A percentile compares a stretch with the other conserved stretches of the same genome.
Conservation (phyloP, 31 red algal genomes). For the Odonthalia washingtoniensis region DNA sequence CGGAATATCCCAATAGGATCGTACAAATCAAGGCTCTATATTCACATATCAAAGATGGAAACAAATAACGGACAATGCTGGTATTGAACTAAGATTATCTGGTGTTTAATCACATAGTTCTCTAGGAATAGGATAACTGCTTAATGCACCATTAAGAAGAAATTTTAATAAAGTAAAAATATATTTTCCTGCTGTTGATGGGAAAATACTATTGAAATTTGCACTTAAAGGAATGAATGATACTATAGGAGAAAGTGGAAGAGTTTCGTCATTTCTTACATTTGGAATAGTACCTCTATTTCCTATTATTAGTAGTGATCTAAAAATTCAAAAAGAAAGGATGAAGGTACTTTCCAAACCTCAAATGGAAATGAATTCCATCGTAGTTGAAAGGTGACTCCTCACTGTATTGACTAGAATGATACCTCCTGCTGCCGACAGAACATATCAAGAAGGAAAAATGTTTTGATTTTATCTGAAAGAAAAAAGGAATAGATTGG, state of each 20-base stretch:
- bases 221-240: slow-evolving; percentile 51
- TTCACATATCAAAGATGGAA: slow-evolving; percentile 44
- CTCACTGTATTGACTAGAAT: neutral
- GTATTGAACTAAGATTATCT: slow-evolving; percentile 26
- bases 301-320: neutral
- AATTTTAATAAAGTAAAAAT: slow-evolving; percentile 10
- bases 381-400: slow-evolving; percentile 6
- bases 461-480: too few relatives aligned
- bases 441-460: neutral
- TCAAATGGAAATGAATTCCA: neutral
- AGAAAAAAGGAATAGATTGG: too few relatives aligned
- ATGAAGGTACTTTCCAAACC: slow-evolving; percentile 9
- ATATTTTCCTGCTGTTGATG: too few relatives aligned
- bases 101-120: slow-evolving; percentile 37
- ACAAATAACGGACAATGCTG: neutral
- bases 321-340: neutral
- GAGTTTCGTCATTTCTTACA: slow-evolving; percentile 42
- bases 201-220: neutral
- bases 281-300: slow-evolving; percentile 48
- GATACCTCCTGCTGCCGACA: slow-evolving; percentile 2
- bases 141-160: slow-evolving; percentile 30
- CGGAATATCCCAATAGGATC: neutral
- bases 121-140: slow-evolving; percentile 33
- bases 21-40: slow-evolving; percentile 25
- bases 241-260: slow-evolving; percentile 27